Percentiles rank a stretch among this genome's conserved stretches.
Conservation (phyloP, 1,284 basidiomycete species). For the Ceratobasidium sp. region DNA sequence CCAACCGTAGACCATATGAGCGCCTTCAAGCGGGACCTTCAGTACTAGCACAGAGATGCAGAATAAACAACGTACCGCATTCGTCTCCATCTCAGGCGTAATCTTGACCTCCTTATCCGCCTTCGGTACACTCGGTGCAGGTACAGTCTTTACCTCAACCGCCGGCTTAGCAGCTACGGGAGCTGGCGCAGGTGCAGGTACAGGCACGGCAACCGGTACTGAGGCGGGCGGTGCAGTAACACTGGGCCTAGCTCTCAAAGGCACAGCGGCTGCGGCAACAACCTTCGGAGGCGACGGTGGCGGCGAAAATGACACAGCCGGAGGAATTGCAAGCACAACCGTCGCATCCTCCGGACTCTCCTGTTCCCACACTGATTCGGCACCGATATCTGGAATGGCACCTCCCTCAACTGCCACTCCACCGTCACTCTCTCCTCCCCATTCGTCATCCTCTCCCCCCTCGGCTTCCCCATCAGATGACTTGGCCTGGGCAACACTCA, state of each 20-base stretch:
- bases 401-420: neutral
- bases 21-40: conserved; percentile 15
- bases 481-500: neutral
- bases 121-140: neutral
- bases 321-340: conserved; percentile 33
- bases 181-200: neutral
- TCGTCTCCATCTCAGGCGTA: conserved; percentile 29
- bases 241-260: conserved; percentile 8
- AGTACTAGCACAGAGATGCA: neutral
- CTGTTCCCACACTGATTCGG: conserved; percentile 26
- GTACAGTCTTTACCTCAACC: conserved; percentile 14
- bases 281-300: conserved; percentile 26
- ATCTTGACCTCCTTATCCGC: neutral
- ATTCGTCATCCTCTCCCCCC: neutral
- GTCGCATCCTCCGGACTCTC: conserved; percentile 21
- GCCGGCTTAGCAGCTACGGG: conserved; percentile 6
- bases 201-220: neutral
- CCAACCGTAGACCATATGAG: conserved; percentile 46
- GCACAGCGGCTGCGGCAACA: neutral
- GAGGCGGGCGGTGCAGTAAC: neutral
- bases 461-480: neutral
- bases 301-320: conserved; percentile 19
- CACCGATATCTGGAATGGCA: neutral
- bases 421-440: no score
- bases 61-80: conserved; percentile 13